These are phyloP conservation scores for Pontederia paniculata DNA, from an alignment of 176 grass and related monocot species.

Conservation along the genomic window DNA sequence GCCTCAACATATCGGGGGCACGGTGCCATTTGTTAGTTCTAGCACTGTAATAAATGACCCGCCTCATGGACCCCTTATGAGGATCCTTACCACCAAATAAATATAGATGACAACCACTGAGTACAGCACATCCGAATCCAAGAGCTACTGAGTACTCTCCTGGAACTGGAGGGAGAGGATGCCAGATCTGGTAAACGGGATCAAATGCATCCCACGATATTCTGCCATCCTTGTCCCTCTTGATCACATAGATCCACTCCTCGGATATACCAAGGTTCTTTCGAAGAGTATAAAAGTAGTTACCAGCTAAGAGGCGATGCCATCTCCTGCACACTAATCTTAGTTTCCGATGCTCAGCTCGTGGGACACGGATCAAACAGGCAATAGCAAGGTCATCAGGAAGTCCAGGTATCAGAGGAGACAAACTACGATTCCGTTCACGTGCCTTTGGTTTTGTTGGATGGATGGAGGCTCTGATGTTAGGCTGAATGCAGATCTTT, in stretches of 20 bases:
- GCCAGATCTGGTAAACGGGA: conserved; percentile 38
- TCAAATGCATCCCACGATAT: conserved; percentile 53
- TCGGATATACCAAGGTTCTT: conserved; percentile 37
- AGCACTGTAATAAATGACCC: conserved; percentile 69
- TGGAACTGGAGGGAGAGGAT: conserved; percentile 41
- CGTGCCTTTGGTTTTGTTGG: conserved; percentile 34
- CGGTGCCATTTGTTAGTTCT: conserved; percentile 70
- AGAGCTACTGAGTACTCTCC: conserved; percentile 43
- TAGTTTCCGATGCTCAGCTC: conserved; percentile 47
- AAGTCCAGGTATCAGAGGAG: conserved; percentile 46
- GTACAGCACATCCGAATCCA: conserved; percentile 55
- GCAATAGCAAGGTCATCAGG: conserved; percentile 67
- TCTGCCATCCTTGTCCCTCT: conserved; percentile 32
- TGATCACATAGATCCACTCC: conserved; percentile 60
- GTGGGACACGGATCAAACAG: conserved; percentile 48
- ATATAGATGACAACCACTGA: conserved; percentile 59
- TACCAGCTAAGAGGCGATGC: conserved; percentile 50
- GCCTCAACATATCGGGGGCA: conserved; percentile 63
- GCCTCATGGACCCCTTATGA: conserved; percentile 32
- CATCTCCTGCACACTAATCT: conserved; percentile 52
- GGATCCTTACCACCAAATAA: conserved; percentile 44
- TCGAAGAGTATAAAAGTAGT: conserved; percentile 71
- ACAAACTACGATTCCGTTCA: conserved; percentile 16
- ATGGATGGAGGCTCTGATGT: conserved; percentile 59
- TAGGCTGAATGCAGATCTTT: conserved; percentile 39